phyloP scores from a whole-genome alignment of 1,284 basidiomycete genomes.

The Irpex sp. region DNA sequence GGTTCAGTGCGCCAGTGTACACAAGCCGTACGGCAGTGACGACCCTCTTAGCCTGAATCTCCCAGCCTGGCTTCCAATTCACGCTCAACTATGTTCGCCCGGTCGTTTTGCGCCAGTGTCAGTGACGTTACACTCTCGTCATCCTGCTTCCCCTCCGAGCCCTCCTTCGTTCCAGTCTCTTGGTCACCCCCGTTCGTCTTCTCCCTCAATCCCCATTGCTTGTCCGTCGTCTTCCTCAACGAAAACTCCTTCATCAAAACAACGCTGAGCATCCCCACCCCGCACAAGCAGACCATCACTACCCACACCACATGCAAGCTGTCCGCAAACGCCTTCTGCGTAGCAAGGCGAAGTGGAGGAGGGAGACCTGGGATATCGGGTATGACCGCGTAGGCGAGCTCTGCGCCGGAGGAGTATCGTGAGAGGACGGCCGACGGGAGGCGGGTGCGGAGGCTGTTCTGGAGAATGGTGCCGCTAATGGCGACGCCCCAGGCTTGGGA shows the following conservation, averaged over 20 bases:
- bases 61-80: too few relatives aligned
- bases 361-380: background rate
- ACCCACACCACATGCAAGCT: background rate
- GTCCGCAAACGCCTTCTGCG: background rate
- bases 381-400: conserved; percentile 24
- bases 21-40: too few relatives aligned
- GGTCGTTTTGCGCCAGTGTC: too few relatives aligned
- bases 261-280: conserved; percentile 23
- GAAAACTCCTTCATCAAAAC: conserved; percentile 28
- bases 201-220: conserved; percentile 27
- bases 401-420: conserved; percentile 17
- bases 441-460: conserved; percentile 23
- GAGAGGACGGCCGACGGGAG: conserved; percentile 21
- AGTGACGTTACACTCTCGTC: background rate
- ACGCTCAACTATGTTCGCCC: too few relatives aligned
- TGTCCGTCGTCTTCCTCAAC: conserved; percentile 29
- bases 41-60: too few relatives aligned
- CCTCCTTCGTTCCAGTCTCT: background rate
- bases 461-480: conserved; percentile 26
- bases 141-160: background rate
- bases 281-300: conserved; percentile 14
- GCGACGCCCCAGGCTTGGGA: conserved; percentile 28
- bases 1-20: too few relatives aligned
- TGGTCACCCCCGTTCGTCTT: background rate
- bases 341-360: background rate